Conservation (phyloP, 352 stramenopile genomes). For the Pythium rishiriense region DNA sequence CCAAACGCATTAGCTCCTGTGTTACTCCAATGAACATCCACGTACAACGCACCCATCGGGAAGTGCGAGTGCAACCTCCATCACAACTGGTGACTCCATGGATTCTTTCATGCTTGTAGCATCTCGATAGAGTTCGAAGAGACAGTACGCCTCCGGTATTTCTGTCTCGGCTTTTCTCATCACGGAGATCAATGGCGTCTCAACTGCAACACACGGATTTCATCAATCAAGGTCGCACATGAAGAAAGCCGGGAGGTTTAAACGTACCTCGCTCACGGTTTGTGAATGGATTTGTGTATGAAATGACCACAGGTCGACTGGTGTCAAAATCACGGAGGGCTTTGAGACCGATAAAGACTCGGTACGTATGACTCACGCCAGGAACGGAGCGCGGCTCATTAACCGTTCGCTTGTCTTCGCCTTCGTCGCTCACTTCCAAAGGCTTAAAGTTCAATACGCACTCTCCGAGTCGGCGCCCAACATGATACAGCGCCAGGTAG, state of each 20-base stretch:
- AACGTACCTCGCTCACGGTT: conserved; percentile 22
- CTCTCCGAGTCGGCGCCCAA: conserved; percentile 8
- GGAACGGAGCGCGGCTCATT: conserved; percentile 5
- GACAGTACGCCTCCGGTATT: conserved; percentile 39
- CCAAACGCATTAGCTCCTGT: not conserved
- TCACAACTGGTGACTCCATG: conserved; percentile 45
- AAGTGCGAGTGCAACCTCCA: conserved; percentile 31
- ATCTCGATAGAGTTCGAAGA: conserved; percentile 44
- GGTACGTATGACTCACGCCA: conserved; percentile 21
- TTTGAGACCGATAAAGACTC: conserved; percentile 19
- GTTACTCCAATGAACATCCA: not conserved
- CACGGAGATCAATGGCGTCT: conserved; percentile 36
- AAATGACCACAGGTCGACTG: conserved; percentile 10
- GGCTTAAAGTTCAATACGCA: conserved; percentile 1
- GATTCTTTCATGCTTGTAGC: conserved; percentile 39
- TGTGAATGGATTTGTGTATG: conserved; percentile 29
- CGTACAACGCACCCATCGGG: conserved; percentile 19
- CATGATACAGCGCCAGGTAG: not conserved
- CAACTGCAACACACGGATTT: conserved; percentile 38
- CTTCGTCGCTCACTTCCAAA: not conserved
- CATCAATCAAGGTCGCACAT: too few relatives aligned
- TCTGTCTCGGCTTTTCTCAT: conserved; percentile 39
- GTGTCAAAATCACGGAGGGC: conserved; percentile 26
- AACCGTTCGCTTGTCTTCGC: not conserved
- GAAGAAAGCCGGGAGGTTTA: not conserved